A percentile compares a stretch with the other conserved stretches of the same genome.
These are phyloP conservation scores for Stagonosporopsis cucurbitacearum DNA, from an alignment of 2,329 filamentous ascomycete species.

Conservation along the genomic window DNA sequence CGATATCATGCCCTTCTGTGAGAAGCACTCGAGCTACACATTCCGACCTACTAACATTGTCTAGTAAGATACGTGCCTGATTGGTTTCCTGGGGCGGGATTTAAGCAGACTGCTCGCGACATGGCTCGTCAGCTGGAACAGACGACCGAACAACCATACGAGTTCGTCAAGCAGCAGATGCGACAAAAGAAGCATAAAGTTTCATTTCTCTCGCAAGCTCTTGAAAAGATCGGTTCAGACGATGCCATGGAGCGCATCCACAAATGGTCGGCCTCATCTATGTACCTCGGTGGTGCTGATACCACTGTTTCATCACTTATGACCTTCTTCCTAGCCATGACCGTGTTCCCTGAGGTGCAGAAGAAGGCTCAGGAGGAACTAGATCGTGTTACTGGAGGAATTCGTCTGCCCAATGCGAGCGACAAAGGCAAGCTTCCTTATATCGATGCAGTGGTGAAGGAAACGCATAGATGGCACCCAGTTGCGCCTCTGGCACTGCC, in stretches of 20 bases:
- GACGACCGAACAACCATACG: slow-evolving; percentile 51
- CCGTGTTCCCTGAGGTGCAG: slow-evolving; percentile 57
- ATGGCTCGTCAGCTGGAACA: slow-evolving; percentile 45
- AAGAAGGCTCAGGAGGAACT: slow-evolving; percentile 56
- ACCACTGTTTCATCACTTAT: slow-evolving; percentile 53
- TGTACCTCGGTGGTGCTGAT: slow-evolving; percentile 56
- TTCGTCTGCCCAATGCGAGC: slow-evolving; percentile 55
- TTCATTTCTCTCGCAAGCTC: slow-evolving; percentile 52
- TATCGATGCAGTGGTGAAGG: slow-evolving; percentile 43
- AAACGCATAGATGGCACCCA: slow-evolving; percentile 55
- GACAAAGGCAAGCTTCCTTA: slow-evolving; percentile 55
- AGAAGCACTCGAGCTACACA: slow-evolving; percentile 7
- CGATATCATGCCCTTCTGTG: slow-evolving; percentile 55
- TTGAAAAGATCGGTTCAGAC: slow-evolving; percentile 44
- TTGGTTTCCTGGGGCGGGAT: slow-evolving; percentile 56
- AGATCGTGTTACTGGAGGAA: slow-evolving; percentile 56
- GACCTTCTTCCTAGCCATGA: slow-evolving; percentile 60
- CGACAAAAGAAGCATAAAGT: slow-evolving; percentile 32
- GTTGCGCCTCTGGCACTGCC: slow-evolving; percentile 43
- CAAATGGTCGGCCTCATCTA: slow-evolving; percentile 53
- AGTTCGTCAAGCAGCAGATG: slow-evolving; percentile 54
- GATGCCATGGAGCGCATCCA: slow-evolving; percentile 43
- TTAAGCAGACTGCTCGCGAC: slow-evolving; percentile 51
- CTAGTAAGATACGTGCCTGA: slow-evolving; percentile 52
- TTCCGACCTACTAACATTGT: background rate